Conservation (phyloP, 768 basidiomycete species). For the Cystobasidium ongulense region DNA sequence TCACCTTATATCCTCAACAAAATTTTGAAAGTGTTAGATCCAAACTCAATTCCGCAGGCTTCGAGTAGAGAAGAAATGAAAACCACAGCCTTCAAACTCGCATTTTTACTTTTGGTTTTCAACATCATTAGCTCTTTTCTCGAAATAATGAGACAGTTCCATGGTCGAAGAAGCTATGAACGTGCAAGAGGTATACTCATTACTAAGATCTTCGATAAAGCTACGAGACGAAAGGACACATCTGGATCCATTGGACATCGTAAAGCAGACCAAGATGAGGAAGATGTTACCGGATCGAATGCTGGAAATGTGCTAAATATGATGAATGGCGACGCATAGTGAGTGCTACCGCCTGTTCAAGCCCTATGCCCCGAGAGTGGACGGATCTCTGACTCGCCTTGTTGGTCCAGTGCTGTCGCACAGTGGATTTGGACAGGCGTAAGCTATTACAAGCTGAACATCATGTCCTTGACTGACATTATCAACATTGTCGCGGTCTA, state of each 20-base stretch:
- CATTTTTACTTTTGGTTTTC: not conserved
- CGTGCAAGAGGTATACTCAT: conserved; percentile 9
- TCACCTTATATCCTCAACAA: conserved; percentile 27
- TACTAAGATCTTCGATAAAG: conserved; percentile 23
- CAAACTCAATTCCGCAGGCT: not conserved
- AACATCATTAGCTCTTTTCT: not conserved
- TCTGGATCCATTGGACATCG: conserved; percentile 20
- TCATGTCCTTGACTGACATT: not conserved
- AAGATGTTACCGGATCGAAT: conserved; percentile 15
- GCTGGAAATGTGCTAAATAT: conserved; percentile 17
- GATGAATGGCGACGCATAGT: conserved; percentile 32
- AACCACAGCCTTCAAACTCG: conserved; percentile 7
- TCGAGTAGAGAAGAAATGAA: not conserved
- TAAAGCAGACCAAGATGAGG: conserved; percentile 22
- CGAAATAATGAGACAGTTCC: conserved; percentile 21
- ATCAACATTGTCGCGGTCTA: not conserved
- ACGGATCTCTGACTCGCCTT: not conserved
- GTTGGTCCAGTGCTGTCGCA: conserved; percentile 9
- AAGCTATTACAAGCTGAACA: not conserved
- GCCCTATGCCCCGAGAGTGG: too few species aligned
- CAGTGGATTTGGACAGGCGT: conserved; percentile 30
- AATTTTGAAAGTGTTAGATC: conserved; percentile 18
- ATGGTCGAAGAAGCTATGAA: conserved; percentile 8
- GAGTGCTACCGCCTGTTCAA: not conserved
- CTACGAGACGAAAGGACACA: conserved; percentile 21